Evolutionary conservation across 2,329 filamentous ascomycete genomes (phyloP), one percentile per base, ranked within the genome.

Genomic region (Simplicillium sp.): DNA sequence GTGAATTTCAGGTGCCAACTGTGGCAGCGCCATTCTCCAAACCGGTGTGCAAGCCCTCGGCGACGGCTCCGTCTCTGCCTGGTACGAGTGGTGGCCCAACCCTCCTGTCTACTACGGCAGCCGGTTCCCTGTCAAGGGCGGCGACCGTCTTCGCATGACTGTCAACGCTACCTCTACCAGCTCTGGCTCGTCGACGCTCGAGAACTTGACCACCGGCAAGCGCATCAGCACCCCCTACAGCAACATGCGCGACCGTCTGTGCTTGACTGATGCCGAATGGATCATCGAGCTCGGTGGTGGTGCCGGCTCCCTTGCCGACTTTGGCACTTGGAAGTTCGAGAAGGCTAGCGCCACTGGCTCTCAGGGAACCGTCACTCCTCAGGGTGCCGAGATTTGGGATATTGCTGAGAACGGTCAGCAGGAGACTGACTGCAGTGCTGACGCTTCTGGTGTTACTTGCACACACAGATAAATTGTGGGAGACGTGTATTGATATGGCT

Each of bases 181-280:
- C 14, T 42, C 40, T n/a, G 40, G 40, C 32, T 34, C 29, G 13
- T 34, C 36, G 9, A 42, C 11, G 3, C 32, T 38, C 9, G 36
- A 42, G 40, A 31, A 34, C 5, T 16, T 39, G 29, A 36, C n/a
- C 12, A 75, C 65, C 7, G 73, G 73, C 29, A 51, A 70, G 52
- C 62, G 48, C 2, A 69, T 71, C 33, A 65, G 61, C 16, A 66
- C 77, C 59, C 64, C 60, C 6, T 67, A 77, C 53, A 57, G 48
- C 16, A 60, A 58, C 37, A 59, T 71, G 46, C 48, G 49, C 16
- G 53, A 53, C 25, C 41, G 48, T 25, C 62, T 76, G 29, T 70
- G 65, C 50, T 61, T 71, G 46, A 66, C 68, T 49, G 76, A 76
- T 46, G 74, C 71, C n/a, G 73, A 78, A 50, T 79, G 73, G 72